phyloP scores from a whole-genome alignment of 129 eudicot genomes.

The Gnaphalium uliginosum region DNA sequence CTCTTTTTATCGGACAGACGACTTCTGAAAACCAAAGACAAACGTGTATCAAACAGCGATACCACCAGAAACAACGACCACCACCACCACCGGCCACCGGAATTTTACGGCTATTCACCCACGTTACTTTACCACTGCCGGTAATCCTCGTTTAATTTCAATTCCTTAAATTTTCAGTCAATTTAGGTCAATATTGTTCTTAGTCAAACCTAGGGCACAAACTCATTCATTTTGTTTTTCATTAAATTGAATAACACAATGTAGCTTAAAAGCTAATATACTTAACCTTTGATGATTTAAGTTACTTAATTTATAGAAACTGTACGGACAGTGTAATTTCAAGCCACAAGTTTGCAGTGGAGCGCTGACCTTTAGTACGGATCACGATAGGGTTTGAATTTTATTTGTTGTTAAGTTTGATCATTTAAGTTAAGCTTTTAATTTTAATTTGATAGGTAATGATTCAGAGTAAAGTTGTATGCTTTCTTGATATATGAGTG shows the following conservation, averaged over 20 bases:
- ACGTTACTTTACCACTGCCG: neutral
- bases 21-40: neutral
- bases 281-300: neutral
- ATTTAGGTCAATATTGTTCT: conserved; percentile 15
- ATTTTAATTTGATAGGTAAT: conserved; percentile 30
- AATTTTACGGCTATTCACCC: neutral
- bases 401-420: conserved; percentile 3
- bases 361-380: conserved; percentile 17
- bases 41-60: neutral
- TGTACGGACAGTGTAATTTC: conserved; percentile 28
- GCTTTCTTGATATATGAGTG: conserved; percentile 18
- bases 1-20: neutral
- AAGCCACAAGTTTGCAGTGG: conserved; percentile 19
- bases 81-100: conserved; percentile 31
- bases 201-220: conserved; percentile 40
- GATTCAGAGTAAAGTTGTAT: conserved; percentile 16
- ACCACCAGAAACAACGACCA: conserved; percentile 9
- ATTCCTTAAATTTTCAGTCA: neutral
- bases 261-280: neutral
- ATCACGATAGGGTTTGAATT: conserved; percentile 9
- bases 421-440: neutral
- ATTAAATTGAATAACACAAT: conserved; percentile 22
- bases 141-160: conserved; percentile 8
- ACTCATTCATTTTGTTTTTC: conserved; percentile 1
- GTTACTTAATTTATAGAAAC: neutral